phyloP scores from a whole-genome alignment of 805 yeast genomes.

The Ogataea thermomethanolica region DNA sequence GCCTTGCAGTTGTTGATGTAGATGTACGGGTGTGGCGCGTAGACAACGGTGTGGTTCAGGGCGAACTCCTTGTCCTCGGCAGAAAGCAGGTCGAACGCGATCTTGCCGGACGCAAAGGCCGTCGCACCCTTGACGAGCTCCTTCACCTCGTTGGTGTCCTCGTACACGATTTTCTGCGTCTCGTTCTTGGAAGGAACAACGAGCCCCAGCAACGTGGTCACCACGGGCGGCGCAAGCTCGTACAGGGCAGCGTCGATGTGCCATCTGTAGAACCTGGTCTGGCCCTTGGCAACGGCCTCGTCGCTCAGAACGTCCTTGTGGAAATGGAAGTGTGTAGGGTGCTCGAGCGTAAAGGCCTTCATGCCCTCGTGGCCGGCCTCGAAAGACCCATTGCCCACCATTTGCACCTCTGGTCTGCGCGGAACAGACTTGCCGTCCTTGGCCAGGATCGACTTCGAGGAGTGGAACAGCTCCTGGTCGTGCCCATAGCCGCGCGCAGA shows the following conservation, averaged over 20 bases:
- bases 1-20: conserved; percentile 78
- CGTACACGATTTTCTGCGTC: conserved; percentile 63
- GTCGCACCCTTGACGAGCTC: conserved; percentile 83
- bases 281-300: conserved; percentile 58
- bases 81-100: conserved; percentile 63
- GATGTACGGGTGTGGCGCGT: conserved; percentile 92
- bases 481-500: conserved; percentile 75
- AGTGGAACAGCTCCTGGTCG: conserved; percentile 67
- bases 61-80: conserved; percentile 74
- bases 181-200: conserved; percentile 70
- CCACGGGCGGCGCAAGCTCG: conserved; percentile 81
- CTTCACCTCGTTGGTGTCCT: conserved; percentile 59
- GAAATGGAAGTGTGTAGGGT: conserved; percentile 81
- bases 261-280: conserved; percentile 89
- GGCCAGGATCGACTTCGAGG: conserved; percentile 61
- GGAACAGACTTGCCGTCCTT: conserved; percentile 82
- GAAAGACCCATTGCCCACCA: conserved; percentile 78
- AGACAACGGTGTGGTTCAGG: conserved; percentile 72
- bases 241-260: conserved; percentile 90
- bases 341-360: conserved; percentile 60
- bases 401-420: conserved; percentile 83
- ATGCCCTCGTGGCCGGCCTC: conserved; percentile 38
- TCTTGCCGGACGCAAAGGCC: conserved; percentile 82
- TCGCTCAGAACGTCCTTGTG: conserved; percentile 64
- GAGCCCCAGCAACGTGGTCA: conserved; percentile 80